Evolutionary conservation across 257 asterid genomes (phyloP).

Genomic region (Scutellaria baicalensis): DNA sequence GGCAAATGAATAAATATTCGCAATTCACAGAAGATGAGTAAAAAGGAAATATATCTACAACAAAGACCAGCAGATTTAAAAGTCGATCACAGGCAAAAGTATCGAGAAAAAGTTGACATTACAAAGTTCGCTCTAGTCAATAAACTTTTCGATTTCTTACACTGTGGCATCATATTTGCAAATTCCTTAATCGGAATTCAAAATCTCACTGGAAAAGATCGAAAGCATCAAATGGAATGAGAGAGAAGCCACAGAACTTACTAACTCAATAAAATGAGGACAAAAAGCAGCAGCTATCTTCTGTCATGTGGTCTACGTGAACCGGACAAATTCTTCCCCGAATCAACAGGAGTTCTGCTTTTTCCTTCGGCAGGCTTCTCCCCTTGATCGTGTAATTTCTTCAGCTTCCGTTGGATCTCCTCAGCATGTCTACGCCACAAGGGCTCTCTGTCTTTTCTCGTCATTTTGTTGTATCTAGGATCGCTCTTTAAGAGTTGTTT

Average conservation of each 20-base stretch:
- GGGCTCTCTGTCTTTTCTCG: constrained; percentile 84
- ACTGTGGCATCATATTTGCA: neutral
- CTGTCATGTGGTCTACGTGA: constrained; percentile 43
- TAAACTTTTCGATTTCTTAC: neutral
- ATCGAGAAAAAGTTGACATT: neutral
- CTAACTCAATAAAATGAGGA: neutral
- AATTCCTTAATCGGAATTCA: neutral
- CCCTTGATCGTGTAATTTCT: constrained; percentile 30
- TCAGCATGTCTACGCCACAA: constrained; percentile 81
- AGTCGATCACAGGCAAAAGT: neutral
- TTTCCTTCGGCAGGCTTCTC: constrained; percentile 46
- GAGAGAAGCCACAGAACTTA: neutral
- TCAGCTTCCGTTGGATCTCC: constrained; percentile 64
- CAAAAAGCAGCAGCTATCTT: constrained; percentile 20
- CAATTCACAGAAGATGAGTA: neutral
- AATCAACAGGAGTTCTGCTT: constrained; percentile 34
- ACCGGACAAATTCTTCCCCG: constrained; percentile 35
- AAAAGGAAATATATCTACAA: neutral
- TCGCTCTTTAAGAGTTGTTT: constrained; percentile 63
- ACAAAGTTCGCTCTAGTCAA: neutral
- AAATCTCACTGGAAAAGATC: neutral
- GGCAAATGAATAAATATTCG: neutral
- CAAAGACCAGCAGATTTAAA: neutral
- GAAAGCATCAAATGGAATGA: neutral
- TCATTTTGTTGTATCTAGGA: constrained; percentile 68